These are phyloP conservation scores for Eremothecium gossypii DNA, from an alignment of 1,139 yeast species.

Conservation along the genomic window DNA sequence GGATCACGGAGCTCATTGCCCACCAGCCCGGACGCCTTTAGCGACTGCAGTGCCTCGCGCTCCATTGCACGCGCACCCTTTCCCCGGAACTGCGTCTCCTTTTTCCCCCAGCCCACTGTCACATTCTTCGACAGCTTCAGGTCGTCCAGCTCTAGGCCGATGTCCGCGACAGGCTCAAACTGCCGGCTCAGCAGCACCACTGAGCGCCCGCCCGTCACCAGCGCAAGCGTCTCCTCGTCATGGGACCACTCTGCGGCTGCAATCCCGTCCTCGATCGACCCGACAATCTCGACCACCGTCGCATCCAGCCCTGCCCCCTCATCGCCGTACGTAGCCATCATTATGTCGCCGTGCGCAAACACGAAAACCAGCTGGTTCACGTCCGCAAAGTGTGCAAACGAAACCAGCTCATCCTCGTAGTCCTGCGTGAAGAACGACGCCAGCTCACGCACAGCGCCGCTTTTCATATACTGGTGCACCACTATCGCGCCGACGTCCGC, in stretches of 20 bases:
- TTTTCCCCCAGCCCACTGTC: constrained; percentile 97
- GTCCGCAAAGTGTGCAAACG: constrained; percentile 61
- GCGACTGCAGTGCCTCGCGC: constrained; percentile 41
- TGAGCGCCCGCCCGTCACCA: constrained; percentile 56
- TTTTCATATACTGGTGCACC: constrained; percentile 51
- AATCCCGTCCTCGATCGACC: constrained; percentile 73
- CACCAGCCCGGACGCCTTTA: constrained; percentile 62
- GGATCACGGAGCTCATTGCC: constrained; percentile 72
- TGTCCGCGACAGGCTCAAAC: constrained; percentile 75
- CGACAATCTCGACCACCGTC: constrained; percentile 64
- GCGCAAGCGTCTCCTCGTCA: constrained; percentile 75
- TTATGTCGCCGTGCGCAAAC: constrained; percentile 59
- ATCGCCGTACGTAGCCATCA: constrained; percentile 53
- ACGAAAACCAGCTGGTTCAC: constrained; percentile 51
- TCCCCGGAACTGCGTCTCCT: constrained; percentile 95
- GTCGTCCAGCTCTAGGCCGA: constrained; percentile 50
- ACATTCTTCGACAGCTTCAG: constrained; percentile 73
- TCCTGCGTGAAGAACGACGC: constrained; percentile 46
- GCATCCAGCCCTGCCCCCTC: constrained; percentile 39
- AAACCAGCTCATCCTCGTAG: constrained; percentile 33
- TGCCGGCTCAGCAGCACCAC: constrained; percentile 61
- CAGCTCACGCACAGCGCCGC: constrained; percentile 44
- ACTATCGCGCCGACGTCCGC: constrained; percentile 49
- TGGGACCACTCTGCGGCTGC: constrained; percentile 78
- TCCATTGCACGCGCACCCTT: constrained; percentile 80